These are phyloP conservation scores for Aureobasidium sp. DNA, from an alignment of 2,329 filamentous ascomycete genomes.

Conservation along the genomic window DNA sequence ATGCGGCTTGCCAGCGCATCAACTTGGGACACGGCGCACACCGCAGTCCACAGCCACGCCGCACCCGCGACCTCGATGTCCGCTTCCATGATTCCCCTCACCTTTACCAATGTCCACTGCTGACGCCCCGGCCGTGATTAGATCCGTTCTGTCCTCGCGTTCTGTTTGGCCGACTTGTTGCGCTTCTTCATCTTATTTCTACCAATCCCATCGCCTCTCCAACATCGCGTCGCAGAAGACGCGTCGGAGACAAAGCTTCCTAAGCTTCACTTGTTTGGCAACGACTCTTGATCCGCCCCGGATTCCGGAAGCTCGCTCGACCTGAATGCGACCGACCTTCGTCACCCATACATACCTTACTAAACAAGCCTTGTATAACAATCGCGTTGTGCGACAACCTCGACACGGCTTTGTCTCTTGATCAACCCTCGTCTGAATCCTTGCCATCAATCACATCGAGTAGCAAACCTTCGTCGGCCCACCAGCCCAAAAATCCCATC, in stretches of 20 bases:
- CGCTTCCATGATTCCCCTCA: not conserved
- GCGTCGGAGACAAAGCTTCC: conserved; percentile 3
- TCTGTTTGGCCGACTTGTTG: conserved; percentile 7
- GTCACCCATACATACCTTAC: not conserved
- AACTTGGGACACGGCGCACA: conserved; percentile 4
- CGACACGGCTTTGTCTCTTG: not conserved
- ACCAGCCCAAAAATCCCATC: not conserved
- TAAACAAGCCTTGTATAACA: not conserved
- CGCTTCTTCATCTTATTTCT: conserved; percentile 3
- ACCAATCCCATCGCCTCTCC: conserved; percentile 5
- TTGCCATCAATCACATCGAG: not conserved
- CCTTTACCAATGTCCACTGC: not conserved
- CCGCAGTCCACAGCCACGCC: conserved; percentile 6
- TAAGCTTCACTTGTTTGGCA: not conserved
- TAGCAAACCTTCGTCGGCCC: not conserved
- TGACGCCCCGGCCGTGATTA: conserved; percentile 10
- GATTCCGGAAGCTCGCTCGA: not conserved
- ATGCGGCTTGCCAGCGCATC: conserved; percentile 14
- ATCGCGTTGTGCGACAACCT: not conserved
- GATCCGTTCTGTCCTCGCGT: conserved; percentile 11
- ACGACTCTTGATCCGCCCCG: not conserved
- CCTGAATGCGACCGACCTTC: conserved; percentile 5
- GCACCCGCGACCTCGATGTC: not conserved
- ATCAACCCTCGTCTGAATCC: not conserved
- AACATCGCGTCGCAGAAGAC: conserved; percentile 3